Conservation (phyloP, 306 rosid genomes). For the Amphicarpaea edgeworthii region DNA sequence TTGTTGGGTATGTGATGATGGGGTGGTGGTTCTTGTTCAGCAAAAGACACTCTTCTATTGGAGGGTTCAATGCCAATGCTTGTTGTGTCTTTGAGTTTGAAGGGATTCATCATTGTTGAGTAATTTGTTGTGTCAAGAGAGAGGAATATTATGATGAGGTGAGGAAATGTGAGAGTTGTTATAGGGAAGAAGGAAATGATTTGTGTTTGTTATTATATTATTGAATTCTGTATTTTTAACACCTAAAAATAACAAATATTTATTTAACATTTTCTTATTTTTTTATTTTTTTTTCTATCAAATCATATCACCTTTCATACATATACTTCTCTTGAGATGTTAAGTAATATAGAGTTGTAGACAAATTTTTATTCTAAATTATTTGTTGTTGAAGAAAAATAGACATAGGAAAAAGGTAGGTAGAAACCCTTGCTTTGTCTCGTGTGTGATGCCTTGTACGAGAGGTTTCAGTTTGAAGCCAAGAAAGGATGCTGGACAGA, state of each 20-base stretch:
- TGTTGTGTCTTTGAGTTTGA: conserved; percentile 36
- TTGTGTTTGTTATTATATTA: background rate
- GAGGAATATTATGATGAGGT: background rate
- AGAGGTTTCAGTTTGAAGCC: conserved; percentile 39
- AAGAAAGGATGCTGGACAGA: conserved; percentile 40
- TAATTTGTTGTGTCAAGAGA: background rate
- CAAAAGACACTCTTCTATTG: conserved; percentile 37
- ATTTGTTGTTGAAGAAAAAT: background rate
- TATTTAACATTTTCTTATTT: no score
- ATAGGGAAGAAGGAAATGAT: background rate
- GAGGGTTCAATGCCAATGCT: conserved; percentile 43
- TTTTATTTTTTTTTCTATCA: no score
- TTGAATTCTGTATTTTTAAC: no score
- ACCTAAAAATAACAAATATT: no score
- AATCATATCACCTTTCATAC: no score
- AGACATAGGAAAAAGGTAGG: conserved; percentile 17
- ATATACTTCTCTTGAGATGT: no score
- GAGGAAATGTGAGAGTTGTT: conserved; percentile 8
- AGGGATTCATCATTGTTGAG: conserved; percentile 46
- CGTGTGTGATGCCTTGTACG: conserved; percentile 45
- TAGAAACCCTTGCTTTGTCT: conserved; percentile 50
- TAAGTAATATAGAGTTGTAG: no score
- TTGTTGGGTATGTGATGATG: conserved; percentile 32
- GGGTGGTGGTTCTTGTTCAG: conserved; percentile 5
- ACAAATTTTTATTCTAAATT: no score